These are phyloP conservation scores for Coleophoma eucalyptorum DNA, from an alignment of 2,329 filamentous ascomycete genomes.

Conservation along the genomic window DNA sequence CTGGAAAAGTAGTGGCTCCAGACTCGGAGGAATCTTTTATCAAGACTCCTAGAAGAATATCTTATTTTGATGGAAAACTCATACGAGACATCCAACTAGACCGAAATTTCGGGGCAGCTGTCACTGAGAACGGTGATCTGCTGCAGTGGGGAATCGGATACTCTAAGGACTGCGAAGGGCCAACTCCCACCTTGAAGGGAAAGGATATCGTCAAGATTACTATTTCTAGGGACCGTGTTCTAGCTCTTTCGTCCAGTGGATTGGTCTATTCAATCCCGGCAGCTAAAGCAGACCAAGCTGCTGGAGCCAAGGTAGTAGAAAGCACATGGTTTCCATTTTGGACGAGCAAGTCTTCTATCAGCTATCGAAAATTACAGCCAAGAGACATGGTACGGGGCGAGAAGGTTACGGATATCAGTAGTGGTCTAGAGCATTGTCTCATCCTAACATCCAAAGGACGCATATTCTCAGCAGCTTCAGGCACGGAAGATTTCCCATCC, in stretches of 20 bases:
- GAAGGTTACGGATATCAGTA: constrained; percentile 68
- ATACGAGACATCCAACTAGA: constrained; percentile 86
- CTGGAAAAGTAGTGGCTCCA: constrained; percentile 79
- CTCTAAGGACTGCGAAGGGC: constrained; percentile 58
- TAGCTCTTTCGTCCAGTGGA: constrained; percentile 72
- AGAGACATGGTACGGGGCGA: constrained; percentile 63
- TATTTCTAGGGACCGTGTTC: constrained; percentile 77
- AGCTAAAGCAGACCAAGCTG: constrained; percentile 65
- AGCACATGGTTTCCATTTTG: constrained; percentile 71
- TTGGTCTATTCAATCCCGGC: constrained; percentile 82
- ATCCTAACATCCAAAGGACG: constrained; percentile 81
- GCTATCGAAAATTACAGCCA: constrained; percentile 71
- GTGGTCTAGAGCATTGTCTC: constrained; percentile 81
- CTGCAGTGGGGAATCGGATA: constrained; percentile 88
- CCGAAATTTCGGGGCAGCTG: constrained; percentile 76
- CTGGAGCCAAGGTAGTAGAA: constrained; percentile 61
- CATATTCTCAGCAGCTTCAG: constrained; percentile 84
- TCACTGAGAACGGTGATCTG: constrained; percentile 83
- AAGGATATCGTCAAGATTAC: constrained; percentile 76
- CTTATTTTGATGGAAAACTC: constrained; percentile 79
- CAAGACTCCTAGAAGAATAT: constrained; percentile 75
- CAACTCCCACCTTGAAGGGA: constrained; percentile 70
- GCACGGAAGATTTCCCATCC: constrained; percentile 71
- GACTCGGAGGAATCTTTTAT: constrained; percentile 72
- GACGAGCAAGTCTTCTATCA: constrained; percentile 53